Evolutionary conservation across 176 grass and related monocot genomes (phyloP).

Genomic region (Oryza longistaminata): DNA sequence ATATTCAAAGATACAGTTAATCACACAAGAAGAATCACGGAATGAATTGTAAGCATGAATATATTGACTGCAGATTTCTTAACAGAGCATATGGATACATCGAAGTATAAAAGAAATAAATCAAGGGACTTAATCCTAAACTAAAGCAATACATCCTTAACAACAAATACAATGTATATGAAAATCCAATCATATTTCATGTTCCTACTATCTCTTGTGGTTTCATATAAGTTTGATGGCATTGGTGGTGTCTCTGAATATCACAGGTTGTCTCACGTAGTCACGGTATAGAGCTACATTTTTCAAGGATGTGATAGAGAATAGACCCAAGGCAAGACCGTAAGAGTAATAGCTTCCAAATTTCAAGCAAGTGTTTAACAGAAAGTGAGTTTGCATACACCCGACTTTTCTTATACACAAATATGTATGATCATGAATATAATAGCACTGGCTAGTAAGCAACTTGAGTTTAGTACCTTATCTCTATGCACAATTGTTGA

Average conservation of each 20-base stretch:
- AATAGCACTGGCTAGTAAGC: background rate
- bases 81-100: background rate
- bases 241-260: conserved; percentile 17
- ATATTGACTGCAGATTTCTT: background rate
- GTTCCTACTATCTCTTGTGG: conserved; percentile 1
- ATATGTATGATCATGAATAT: background rate
- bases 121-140: background rate
- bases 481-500: conserved; percentile 96
- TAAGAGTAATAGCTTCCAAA: background rate
- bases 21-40: background rate
- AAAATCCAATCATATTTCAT: background rate
- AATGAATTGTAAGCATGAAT: conserved; percentile 6
- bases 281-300: background rate
- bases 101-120: conserved; percentile 7
- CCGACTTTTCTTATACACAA: background rate
- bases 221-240: conserved; percentile 8
- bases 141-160: conserved; percentile 13
- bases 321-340: background rate
- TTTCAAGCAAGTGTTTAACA: background rate
- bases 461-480: conserved; percentile 54
- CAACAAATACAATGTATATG: background rate
- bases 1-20: background rate
- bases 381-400: conserved; percentile 16
- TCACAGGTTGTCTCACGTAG: conserved; percentile 12
- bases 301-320: conserved; percentile 13